Conservation (phyloP, 1,284 basidiomycete species). For the Apiotrichum mycotoxinovorans region DNA sequence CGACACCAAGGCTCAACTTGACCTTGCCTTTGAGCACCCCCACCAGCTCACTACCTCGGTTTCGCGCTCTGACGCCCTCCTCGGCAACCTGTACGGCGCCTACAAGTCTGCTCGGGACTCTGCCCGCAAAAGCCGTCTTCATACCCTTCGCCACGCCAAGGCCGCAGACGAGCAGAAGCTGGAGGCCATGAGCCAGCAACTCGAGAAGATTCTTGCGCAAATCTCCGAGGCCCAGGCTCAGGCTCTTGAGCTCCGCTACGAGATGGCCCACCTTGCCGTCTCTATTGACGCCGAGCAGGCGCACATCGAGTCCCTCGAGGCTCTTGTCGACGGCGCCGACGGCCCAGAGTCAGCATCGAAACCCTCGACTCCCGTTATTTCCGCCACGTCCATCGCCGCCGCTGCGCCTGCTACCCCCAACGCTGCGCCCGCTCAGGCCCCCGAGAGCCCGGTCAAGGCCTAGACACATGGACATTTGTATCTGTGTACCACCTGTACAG, state of each 20-base stretch:
- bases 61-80: slow-evolving; percentile 2
- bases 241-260: slow-evolving; percentile 6
- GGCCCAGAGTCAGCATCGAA: neutral
- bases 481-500: too few species aligned
- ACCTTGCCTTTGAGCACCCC: slow-evolving; percentile 3
- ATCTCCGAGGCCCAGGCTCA: slow-evolving; percentile 6
- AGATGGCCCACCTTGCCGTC: slow-evolving; percentile 6
- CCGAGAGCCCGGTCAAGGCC: slow-evolving; percentile 1
- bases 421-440: neutral
- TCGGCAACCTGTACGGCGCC: slow-evolving; percentile 3
- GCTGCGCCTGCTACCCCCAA: neutral
- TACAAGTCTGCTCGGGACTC: slow-evolving; percentile 1
- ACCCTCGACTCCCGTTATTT: neutral
- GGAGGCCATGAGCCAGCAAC: neutral
- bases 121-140: neutral
- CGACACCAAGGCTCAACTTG: slow-evolving; percentile 7
- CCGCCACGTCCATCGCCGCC: neutral
- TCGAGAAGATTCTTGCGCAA: neutral
- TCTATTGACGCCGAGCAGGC: slow-evolving; percentile 8
- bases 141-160: neutral
- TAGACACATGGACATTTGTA: neutral
- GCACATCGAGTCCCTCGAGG: slow-evolving; percentile 2
- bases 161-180: slow-evolving; percentile 2
- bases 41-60: slow-evolving; percentile 1
- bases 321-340: neutral